Base-by-base conservation (phyloP, 164 flowering plant genomes). In the Vitis rotundifolia region DNA sequence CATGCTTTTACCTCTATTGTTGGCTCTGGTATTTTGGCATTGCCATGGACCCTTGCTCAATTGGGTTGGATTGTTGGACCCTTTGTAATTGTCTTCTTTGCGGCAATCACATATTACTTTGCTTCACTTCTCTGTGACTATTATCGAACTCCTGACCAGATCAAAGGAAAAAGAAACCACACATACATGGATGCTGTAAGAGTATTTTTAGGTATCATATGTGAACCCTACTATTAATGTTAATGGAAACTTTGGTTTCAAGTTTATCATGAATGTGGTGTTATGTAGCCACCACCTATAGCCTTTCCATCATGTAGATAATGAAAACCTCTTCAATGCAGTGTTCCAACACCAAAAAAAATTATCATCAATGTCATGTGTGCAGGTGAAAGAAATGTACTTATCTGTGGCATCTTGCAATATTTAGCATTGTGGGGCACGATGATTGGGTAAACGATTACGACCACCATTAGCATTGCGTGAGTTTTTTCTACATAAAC, bases 21-120 rank as follows among this genome's bases (percentile, higher is more conserved):
- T 12, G 87, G 87, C 15, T 73, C 81, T 13, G 87, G 84, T 0
- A 77, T 84, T 22, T 74, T 84, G 60, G 73, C 87, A 49, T 54
- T 84, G 69, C 77, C 84, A 49, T 84, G 87, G 87, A 81, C 83
- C 66, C 71, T 79, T 26, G 83, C 84, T 12, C 87, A 84, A 61
- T 19, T 84, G 68, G 87, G 87, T 9, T 84, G 87, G 87, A 69
- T 81, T 37, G 8, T 76, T 1, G 87, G 87, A 31, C 80, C 82
- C 1, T 8, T 78, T 8, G 71, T 61, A 9, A 71, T 84, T 2
- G 8, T 75, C 5, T 9, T n/a, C 72, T 84, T 84, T 58, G 81
- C 83, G 1, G 47, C 61, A 11, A 56, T 84, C n/a, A 79, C 80
- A 28, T 77, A 74, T 59, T 74, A 73, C 65, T 75, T 82, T 56